phyloP scores from a whole-genome alignment of 441 rosid species.

The Brassica hybrid region DNA sequence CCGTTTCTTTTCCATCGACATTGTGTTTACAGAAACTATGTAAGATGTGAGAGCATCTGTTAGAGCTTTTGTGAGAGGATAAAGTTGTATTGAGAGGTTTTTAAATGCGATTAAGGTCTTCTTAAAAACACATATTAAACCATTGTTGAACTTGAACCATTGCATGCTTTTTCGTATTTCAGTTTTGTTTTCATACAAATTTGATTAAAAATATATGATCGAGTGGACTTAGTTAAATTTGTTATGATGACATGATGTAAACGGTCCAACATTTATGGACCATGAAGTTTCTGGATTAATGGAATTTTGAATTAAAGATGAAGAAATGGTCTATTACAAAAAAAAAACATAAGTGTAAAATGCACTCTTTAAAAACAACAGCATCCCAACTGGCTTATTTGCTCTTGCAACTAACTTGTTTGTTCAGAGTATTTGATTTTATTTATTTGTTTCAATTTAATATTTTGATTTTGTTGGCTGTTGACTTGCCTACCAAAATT shows the following conservation, averaged over 20 bases:
- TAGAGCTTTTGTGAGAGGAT: conserved; percentile 22
- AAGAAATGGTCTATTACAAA: too few relatives aligned
- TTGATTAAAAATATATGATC: background rate
- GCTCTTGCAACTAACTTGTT: conserved; percentile 3
- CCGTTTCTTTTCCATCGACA: conserved; percentile 6
- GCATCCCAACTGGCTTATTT: background rate
- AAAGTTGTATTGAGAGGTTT: background rate
- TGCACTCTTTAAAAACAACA: background rate
- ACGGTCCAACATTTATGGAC: too few relatives aligned
- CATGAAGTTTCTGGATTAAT: too few relatives aligned
- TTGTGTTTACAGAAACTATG: conserved; percentile 13
- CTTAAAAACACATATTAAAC: background rate
- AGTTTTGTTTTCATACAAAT: background rate
- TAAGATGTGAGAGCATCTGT: conserved; percentile 27
- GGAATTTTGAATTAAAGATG: too few relatives aligned
- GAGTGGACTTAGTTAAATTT: background rate
- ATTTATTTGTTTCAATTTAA: background rate
- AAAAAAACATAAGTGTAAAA: too few relatives aligned
- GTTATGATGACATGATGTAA: background rate
- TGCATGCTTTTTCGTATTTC: background rate
- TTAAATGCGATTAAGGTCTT: background rate
- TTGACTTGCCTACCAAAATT: background rate
- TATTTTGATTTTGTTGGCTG: conserved; percentile 2
- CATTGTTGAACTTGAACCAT: background rate
- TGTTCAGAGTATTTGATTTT: background rate